Base-by-base conservation (phyloP, 148 eudicot genomes). In the Talinum fruticosum region DNA sequence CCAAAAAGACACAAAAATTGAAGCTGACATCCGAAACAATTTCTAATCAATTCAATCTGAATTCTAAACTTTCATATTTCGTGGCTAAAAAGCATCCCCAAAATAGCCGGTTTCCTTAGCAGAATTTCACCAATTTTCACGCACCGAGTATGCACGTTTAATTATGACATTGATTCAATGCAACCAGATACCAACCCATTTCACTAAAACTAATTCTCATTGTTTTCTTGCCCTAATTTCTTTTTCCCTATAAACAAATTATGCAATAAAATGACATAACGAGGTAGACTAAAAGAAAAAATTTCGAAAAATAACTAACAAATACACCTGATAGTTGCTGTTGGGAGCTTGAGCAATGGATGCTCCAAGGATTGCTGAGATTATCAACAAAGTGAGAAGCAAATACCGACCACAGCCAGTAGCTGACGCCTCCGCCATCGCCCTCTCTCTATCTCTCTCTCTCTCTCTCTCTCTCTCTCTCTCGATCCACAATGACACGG, bases 291-390 rank as follows among this genome's bases (percentile, higher is more conserved):
- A 21, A 19, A 33, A 68, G 0, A 1, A 23, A 19, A 36, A 36
- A 1, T 33, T 66, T 18, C 6, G 45, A 38, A 5, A 14, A 45
- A 51, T 51, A 4, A 32, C 41, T 47, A 34, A 35, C 5, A 21
- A 12, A 23, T 28, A 51, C 37, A 81, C 83, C 83, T 81, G 72
- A 68, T 76, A 30, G 24, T 71, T 68, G 57, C 15, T 66, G 65
- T 71, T 24, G 21, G 15, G 8, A 28, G 23, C 36, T 80, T 76
- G 14, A 61, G 47, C 79, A n/a, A 32, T 23, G n/a, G 37, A 47
- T 14, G n/a, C 4, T 33, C 8, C 61, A 30, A 76, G 2, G 23
- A 26, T 44, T 15, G 62, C n/a, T 16, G 49, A 23, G 69, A 68
- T 62, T n/a, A 34, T 14, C 1, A 80, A 61, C 26, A 64, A 10